phyloP scores from a whole-genome alignment of 148 eudicot species.

The Heliosperma pusillum region DNA sequence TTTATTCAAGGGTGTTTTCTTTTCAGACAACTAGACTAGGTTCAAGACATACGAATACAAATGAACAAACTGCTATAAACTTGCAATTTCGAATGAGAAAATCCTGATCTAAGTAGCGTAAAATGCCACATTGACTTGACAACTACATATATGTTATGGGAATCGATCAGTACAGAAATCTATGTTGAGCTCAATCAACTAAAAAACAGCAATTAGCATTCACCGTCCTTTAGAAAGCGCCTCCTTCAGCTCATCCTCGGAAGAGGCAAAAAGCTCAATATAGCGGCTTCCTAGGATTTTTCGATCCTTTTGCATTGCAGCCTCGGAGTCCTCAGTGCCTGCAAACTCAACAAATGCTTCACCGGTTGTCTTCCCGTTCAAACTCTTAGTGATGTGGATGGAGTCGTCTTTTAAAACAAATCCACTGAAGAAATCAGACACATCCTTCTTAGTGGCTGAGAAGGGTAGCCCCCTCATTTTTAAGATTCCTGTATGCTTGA shows the following conservation, averaged over 20 bases:
- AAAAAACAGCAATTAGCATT: conserved; percentile 6
- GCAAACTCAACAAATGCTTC: conserved; percentile 92
- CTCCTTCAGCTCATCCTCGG: conserved; percentile 64
- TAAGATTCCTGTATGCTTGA: conserved; percentile 51
- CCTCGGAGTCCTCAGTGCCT: conserved; percentile 68
- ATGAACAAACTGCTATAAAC: conserved; percentile 1
- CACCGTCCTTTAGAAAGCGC: conserved; percentile 61
- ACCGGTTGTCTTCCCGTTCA: conserved; percentile 77
- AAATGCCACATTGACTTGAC: neutral
- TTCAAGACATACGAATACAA: neutral
- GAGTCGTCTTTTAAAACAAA: conserved; percentile 64
- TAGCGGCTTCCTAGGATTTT: conserved; percentile 96
- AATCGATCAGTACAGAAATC: conserved; percentile 11
- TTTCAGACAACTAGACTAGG: neutral
- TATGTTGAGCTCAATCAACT: neutral
- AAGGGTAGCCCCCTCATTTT: conserved; percentile 94
- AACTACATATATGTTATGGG: neutral
- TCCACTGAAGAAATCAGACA: conserved; percentile 71
- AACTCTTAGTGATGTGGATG: conserved; percentile 51
- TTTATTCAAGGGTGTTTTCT: neutral
- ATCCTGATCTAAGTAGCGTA: neutral
- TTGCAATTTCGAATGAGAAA: neutral
- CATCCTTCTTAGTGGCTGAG: conserved; percentile 89
- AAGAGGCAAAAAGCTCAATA: conserved; percentile 77
- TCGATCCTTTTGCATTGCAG: conserved; percentile 89